Percentiles rank a stretch among this genome's conserved stretches.
phyloP scores from a whole-genome alignment of 75 land plant species.

The Pseudotsuga menziesii region DNA sequence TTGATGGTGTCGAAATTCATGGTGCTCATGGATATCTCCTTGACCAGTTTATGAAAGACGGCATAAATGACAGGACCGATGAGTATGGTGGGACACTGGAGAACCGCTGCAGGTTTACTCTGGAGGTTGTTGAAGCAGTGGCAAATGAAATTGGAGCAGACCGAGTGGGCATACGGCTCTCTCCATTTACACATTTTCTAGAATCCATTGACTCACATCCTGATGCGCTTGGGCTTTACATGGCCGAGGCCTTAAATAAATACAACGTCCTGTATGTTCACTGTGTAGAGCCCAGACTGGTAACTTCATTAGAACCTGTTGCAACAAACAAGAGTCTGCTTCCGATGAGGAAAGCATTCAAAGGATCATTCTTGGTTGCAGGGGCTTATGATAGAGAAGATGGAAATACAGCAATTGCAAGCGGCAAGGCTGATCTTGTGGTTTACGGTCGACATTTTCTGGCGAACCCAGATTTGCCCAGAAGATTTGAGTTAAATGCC shows the following conservation, averaged over 20 bases:
- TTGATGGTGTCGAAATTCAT: slow-evolving; percentile 57
- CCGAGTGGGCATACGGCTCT: slow-evolving; percentile 32
- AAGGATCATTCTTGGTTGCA: slow-evolving; percentile 24
- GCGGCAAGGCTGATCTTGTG: slow-evolving; percentile 28
- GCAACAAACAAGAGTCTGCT: slow-evolving; percentile 12
- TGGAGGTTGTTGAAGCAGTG: slow-evolving; percentile 34
- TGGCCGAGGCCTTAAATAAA: slow-evolving; percentile 20
- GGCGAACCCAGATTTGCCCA: slow-evolving; percentile 44
- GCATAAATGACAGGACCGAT: slow-evolving; percentile 18
- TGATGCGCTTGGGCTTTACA: slow-evolving; percentile 29
- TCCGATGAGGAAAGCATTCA: slow-evolving; percentile 25
- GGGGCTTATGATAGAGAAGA: slow-evolving; percentile 34
- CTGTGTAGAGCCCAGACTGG: slow-evolving; percentile 35
- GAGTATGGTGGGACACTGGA: slow-evolving; percentile 33
- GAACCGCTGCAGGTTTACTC: slow-evolving; percentile 40
- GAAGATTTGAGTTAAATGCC: slow-evolving; percentile 28
- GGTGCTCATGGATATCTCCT: slow-evolving; percentile 50
- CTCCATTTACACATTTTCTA: slow-evolving; percentile 20
- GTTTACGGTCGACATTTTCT: slow-evolving; percentile 29
- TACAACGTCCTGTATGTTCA: slow-evolving; percentile 26
- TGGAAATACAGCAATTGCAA: slow-evolving; percentile 25
- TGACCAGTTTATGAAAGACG: slow-evolving; percentile 39
- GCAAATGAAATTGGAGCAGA: slow-evolving; percentile 33
- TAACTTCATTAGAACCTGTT: background rate
- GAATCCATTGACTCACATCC: slow-evolving; percentile 34